A percentile compares a stretch with the other conserved stretches of the same genome.
phyloP scores from a whole-genome alignment of 2,329 filamentous ascomycete genomes.

The Trichoderma semiorbis region DNA sequence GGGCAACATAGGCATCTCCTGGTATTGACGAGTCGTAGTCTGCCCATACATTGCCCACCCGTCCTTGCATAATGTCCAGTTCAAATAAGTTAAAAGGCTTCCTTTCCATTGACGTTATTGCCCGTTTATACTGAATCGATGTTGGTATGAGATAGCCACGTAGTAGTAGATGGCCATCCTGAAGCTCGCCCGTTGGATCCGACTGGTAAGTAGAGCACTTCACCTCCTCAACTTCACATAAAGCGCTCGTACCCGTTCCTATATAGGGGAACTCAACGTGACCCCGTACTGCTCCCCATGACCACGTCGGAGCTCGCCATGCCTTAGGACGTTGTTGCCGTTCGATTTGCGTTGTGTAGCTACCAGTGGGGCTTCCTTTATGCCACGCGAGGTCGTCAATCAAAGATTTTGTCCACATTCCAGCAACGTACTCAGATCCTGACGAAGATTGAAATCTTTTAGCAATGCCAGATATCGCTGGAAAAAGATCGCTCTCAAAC shows the following conservation, averaged over 20 bases:
- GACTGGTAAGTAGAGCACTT: not conserved
- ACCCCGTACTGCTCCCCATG: constrained; percentile 15
- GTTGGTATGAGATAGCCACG: not conserved
- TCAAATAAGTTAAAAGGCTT: constrained; percentile 4
- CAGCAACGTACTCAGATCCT: constrained; percentile 15
- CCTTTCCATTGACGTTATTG: not conserved
- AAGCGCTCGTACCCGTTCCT: not conserved
- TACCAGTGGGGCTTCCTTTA: not conserved
- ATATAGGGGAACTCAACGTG: constrained; percentile 9
- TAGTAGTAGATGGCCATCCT: not conserved
- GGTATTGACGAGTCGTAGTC: constrained; percentile 16
- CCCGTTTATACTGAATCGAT: not conserved
- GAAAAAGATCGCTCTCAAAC: constrained; percentile 20
- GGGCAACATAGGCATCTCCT: not conserved
- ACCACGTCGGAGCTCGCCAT: constrained; percentile 22
- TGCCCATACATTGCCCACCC: constrained; percentile 13
- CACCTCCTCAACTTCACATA: not conserved
- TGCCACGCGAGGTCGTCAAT: constrained; percentile 20
- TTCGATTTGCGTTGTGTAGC: not conserved
- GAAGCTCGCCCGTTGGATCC: constrained; percentile 17
- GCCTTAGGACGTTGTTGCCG: not conserved
- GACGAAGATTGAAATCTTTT: constrained; percentile 10
- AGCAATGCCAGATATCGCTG: constrained; percentile 21
- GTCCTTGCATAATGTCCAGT: constrained; percentile 2
- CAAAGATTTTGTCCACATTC: constrained; percentile 17